Percentiles rank a stretch among this genome's conserved stretches.
Evolutionary conservation across 192 early-diverging fungal species (phyloP).

Genomic region (Hyaloraphidium curvatum): DNA sequence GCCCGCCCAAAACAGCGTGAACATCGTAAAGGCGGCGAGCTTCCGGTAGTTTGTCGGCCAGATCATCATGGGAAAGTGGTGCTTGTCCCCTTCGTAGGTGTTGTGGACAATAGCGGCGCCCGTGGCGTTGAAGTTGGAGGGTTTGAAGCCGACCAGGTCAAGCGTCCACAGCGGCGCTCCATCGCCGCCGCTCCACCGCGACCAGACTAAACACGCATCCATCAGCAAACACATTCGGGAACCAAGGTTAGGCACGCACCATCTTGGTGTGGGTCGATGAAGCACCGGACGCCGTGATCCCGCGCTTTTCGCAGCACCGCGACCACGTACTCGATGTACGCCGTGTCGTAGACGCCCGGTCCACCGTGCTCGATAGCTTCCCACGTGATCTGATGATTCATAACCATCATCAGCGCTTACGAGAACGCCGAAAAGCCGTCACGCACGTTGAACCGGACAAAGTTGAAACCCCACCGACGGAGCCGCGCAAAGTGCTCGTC

Average conservation of each 20-base stretch:
- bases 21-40: conserved; percentile 64
- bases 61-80: conserved; percentile 33
- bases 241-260: too few species aligned
- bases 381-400: conserved; percentile 44
- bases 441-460: conserved; percentile 15
- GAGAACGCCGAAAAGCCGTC: too few species aligned
- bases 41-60: conserved; percentile 85
- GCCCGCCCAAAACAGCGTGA: conserved; percentile 64
- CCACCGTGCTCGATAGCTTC: conserved; percentile 61
- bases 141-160: conserved; percentile 56
- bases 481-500: conserved; percentile 55
- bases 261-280: conserved; percentile 81
- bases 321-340: conserved; percentile 57
- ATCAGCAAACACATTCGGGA: conserved; percentile 15
- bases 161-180: conserved; percentile 79
- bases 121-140: conserved; percentile 47
- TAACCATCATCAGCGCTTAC: too few species aligned
- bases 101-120: conserved; percentile 68
- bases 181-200: conserved; percentile 55
- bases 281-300: conserved; percentile 59
- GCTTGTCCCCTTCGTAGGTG: conserved; percentile 15
- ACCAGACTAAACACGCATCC: conserved; percentile 20
- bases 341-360: conserved; percentile 65
- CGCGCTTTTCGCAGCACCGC: conserved; percentile 40
- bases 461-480: conserved; percentile 57